phyloP scores from a whole-genome alignment of 1,284 basidiomycete genomes.

The Cryptococcus sp. region DNA sequence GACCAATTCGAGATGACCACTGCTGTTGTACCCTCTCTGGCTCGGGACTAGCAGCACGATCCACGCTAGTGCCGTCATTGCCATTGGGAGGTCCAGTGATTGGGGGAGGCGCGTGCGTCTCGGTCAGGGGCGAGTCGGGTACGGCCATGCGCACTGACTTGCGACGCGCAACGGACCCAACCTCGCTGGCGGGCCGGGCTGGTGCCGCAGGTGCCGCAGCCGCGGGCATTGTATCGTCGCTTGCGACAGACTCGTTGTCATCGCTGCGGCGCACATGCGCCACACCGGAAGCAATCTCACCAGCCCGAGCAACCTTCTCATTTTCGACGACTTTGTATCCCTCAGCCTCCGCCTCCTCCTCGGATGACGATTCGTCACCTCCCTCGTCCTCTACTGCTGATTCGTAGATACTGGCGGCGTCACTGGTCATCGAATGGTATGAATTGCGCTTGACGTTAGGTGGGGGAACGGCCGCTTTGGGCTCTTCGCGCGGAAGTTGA shows the following conservation, averaged over 20 bases:
- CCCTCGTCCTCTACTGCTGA: slow-evolving; percentile 44
- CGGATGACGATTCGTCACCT: slow-evolving; percentile 24
- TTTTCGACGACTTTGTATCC: slow-evolving; percentile 49
- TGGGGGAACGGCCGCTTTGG: slow-evolving; percentile 1
- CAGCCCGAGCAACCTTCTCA: slow-evolving; percentile 28
- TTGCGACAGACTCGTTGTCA: slow-evolving; percentile 22
- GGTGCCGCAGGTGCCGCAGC: background rate
- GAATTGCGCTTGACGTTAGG: slow-evolving; percentile 26
- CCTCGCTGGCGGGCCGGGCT: slow-evolving; percentile 6
- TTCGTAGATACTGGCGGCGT: slow-evolving; percentile 48
- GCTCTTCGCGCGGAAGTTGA: slow-evolving; percentile 23
- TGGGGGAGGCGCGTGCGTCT: slow-evolving; percentile 14
- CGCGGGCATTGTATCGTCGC: slow-evolving; percentile 25
- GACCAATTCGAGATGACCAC: slow-evolving; percentile 49
- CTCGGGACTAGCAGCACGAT: slow-evolving; percentile 16
- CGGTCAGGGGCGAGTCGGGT: slow-evolving; percentile 37
- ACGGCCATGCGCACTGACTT: slow-evolving; percentile 50
- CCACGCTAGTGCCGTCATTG: slow-evolving; percentile 6
- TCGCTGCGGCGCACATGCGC: slow-evolving; percentile 18
- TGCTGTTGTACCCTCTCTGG: slow-evolving; percentile 16
- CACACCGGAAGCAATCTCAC: slow-evolving; percentile 24
- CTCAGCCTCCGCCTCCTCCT: slow-evolving; percentile 32
- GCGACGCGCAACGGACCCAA: slow-evolving; percentile 24
- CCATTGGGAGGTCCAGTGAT: slow-evolving; percentile 6
- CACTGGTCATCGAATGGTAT: slow-evolving; percentile 29